Conservation (phyloP, 179 eudicot species). For the Silene vulgaris region DNA sequence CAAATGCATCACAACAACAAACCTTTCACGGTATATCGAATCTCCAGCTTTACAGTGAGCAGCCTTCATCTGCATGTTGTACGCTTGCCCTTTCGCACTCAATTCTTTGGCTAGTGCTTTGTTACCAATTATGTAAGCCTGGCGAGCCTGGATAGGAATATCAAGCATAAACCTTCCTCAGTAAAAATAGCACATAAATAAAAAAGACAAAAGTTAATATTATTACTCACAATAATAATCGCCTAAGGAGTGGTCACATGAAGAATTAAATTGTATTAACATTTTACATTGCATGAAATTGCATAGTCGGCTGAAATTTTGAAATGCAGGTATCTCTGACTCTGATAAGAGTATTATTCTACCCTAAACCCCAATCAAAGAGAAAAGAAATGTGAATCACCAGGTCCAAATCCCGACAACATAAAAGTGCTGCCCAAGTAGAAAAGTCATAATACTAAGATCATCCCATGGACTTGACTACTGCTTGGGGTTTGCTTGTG, state of each 20-base stretch:
- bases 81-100: constrained; percentile 81
- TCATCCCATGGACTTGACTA: background rate
- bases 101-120: constrained; percentile 88
- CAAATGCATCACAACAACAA: constrained; percentile 25
- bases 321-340: background rate
- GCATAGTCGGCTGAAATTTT: background rate
- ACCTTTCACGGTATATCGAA: constrained; percentile 84
- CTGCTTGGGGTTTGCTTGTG: background rate
- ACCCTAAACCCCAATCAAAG: background rate
- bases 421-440: background rate
- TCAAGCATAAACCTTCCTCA: constrained; percentile 13
- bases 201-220: background rate
- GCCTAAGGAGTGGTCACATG: constrained; percentile 5
- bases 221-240: background rate
- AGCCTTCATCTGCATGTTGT: constrained; percentile 94
- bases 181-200: background rate
- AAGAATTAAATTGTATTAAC: background rate
- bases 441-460: background rate
- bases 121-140: constrained; percentile 79
- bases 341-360: background rate
- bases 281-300: background rate
- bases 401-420: background rate
- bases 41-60: constrained; percentile 91
- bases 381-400: background rate
- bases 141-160: constrained; percentile 60